Evolutionary conservation across 163 green algal species (phyloP).

Genomic region (Scenedesmus sp.): DNA sequence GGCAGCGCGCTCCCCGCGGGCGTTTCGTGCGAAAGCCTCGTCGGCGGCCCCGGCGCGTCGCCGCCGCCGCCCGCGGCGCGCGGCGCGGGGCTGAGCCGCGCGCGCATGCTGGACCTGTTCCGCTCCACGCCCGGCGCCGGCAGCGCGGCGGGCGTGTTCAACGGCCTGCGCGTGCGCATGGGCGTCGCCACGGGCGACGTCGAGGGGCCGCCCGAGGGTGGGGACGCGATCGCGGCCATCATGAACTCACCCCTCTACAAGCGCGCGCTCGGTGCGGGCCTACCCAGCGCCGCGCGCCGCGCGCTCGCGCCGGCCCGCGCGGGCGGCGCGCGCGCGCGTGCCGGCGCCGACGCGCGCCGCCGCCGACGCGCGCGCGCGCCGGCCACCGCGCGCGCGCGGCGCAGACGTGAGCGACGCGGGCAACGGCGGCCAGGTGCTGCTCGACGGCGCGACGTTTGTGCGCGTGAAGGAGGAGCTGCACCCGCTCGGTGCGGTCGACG

Average conservation of each 20-base stretch:
- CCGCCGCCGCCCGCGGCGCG: background rate
- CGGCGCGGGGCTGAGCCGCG: background rate
- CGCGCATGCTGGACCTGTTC: slow-evolving; percentile 21
- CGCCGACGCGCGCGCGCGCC: too few relatives aligned
- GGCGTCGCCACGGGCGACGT: slow-evolving; percentile 57
- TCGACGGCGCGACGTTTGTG: slow-evolving; percentile 58
- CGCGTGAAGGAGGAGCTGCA: slow-evolving; percentile 58
- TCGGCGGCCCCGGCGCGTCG: background rate
- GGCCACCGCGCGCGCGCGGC: too few relatives aligned
- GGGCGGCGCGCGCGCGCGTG: too few relatives aligned
- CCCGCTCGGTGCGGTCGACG: slow-evolving; percentile 59
- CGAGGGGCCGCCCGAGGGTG: background rate
- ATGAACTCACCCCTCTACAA: slow-evolving; percentile 51
- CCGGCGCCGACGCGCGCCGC: too few relatives aligned
- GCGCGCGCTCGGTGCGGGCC: slow-evolving; percentile 50
- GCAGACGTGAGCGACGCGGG: slow-evolving; percentile 61
- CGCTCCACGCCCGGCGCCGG: background rate
- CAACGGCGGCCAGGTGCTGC: slow-evolving; percentile 62
- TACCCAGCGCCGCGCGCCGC: too few relatives aligned
- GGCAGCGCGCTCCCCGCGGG: too few relatives aligned
- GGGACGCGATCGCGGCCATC: background rate
- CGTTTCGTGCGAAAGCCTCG: too few relatives aligned
- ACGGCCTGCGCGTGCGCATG: slow-evolving; percentile 65
- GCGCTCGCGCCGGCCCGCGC: too few relatives aligned
- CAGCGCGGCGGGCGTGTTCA: slow-evolving; percentile 35